Evolutionary conservation across 768 basidiomycete species (phyloP).

Genomic region (Fomitopsis serialis): DNA sequence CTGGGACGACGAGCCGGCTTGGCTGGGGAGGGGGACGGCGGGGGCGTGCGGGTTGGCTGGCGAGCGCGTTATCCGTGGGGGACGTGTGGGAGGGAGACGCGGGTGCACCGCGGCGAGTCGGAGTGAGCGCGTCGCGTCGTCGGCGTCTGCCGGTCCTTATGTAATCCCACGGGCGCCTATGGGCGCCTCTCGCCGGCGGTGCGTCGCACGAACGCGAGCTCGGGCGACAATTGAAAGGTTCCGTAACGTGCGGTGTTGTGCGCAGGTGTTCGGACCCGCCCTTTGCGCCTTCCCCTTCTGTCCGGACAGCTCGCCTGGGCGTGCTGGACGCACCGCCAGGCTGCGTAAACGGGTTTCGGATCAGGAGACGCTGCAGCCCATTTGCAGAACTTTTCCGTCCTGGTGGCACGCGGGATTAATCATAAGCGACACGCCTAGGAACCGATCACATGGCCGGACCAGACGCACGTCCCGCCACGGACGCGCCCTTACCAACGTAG

Average conservation of each 20-base stretch:
- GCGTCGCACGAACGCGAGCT: background rate
- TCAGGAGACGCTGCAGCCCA: background rate
- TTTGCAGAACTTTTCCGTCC: background rate
- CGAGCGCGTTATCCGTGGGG: slow-evolving; percentile 13
- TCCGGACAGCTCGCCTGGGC: background rate
- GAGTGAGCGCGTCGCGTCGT: slow-evolving; percentile 20
- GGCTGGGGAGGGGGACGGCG: background rate
- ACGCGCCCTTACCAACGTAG: background rate
- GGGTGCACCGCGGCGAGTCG: slow-evolving; percentile 18
- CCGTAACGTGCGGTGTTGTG: background rate
- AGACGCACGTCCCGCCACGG: background rate
- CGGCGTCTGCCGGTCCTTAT: slow-evolving; percentile 6
- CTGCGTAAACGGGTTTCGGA: background rate
- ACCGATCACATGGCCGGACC: slow-evolving; percentile 1
- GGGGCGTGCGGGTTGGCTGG: slow-evolving; percentile 11
- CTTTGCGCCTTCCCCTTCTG: background rate
- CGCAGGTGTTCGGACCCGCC: background rate
- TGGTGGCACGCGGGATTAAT: background rate
- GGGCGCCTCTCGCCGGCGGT: background rate
- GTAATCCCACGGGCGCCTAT: background rate
- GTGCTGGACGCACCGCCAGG: background rate
- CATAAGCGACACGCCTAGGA: background rate
- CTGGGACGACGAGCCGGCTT: background rate
- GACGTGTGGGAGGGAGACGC: slow-evolving; percentile 22
- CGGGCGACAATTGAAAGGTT: background rate